Evolutionary conservation across 768 basidiomycete genomes (phyloP), one percentile per base, ranked within the genome.

Genomic region (Harrya chromipes): DNA sequence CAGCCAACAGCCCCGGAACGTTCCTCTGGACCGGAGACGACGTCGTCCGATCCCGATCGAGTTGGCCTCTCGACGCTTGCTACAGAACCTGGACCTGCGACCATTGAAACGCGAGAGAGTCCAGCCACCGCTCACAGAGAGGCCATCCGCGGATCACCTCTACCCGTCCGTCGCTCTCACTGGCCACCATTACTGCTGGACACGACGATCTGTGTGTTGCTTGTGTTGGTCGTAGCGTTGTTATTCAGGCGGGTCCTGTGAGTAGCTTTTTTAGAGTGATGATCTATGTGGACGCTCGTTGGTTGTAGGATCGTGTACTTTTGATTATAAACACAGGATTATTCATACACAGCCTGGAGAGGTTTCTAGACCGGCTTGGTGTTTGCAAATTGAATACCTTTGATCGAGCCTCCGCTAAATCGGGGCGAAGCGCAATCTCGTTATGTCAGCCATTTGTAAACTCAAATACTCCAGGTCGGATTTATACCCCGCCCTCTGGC

Each of bases 141-240:
- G 38, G 19, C 56, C 45, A 47, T 46, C 56, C 56, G 52, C 53
- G 63, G 55, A 50, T 57, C 56, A 53, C 19, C 43, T 21, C 47
- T 47, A 16, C 9, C 50, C 36, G 23, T 43, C 31, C 62, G 41
- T 56, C 61, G 56, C 49, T 58, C 56, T 34, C 59, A 54, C 42
- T 65, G 66, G 40, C 81, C 86, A 20, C 86, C 86, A 20, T 61
- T 88, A 21, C 66, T 88, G 20, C 71, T 91, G 27, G 89, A 90
- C 65, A 80, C 80, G 11, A 81, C 83, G 24, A 90, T 91, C 52
- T 83, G 84, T 64, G 73, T 90, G 41, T 72, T 88, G 19, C 70
- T 90, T 10, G 83, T 84, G 13, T 67, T 90, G 49, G 76, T 84
- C 41, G 78, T 85, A 59, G 83, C 80, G 29, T 75, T 91, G 36